Percentiles rank a stretch among this genome's conserved stretches.
Conservation (phyloP, 352 stramenopile species). For the Pythium chondricola region DNA sequence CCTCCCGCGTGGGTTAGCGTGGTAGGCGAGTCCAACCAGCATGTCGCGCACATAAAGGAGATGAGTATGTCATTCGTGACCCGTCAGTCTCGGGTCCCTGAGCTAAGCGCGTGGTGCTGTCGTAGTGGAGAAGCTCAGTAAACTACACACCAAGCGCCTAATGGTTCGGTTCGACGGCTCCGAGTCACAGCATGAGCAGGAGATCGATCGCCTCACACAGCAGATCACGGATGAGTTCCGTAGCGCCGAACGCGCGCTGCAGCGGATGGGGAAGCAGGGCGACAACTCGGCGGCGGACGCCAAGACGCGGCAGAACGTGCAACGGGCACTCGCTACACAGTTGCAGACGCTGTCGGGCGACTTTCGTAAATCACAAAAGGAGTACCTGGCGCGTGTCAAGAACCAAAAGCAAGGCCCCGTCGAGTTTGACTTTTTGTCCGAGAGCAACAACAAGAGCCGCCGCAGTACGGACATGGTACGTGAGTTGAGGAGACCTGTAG, state of each 20-base stretch:
- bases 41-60: conserved; percentile 73
- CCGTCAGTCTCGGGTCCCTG: too few species aligned
- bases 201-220: conserved; percentile 74
- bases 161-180: conserved; percentile 86
- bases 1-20: conserved; percentile 74
- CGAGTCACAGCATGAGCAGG: conserved; percentile 79
- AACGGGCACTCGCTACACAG: conserved; percentile 91
- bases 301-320: conserved; percentile 83
- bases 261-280: conserved; percentile 66
- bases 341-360: conserved; percentile 95
- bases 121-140: conserved; percentile 79
- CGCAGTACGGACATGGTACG: conserved; percentile 47
- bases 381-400: conserved; percentile 96
- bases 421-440: conserved; percentile 88
- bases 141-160: conserved; percentile 78
- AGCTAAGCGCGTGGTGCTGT: too few species aligned
- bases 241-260: conserved; percentile 64
- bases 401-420: conserved; percentile 94
- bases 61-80: conserved; percentile 59
- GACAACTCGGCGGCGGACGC: conserved; percentile 73
- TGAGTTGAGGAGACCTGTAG: too few species aligned
- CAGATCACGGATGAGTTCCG: conserved; percentile 83
- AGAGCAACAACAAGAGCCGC: conserved; percentile 58
- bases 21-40: conserved; percentile 72
- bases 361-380: conserved; percentile 97